Evolutionary conservation across 495 filamentous ascomycete species (phyloP).

Genomic region (Immersiella caudata): DNA sequence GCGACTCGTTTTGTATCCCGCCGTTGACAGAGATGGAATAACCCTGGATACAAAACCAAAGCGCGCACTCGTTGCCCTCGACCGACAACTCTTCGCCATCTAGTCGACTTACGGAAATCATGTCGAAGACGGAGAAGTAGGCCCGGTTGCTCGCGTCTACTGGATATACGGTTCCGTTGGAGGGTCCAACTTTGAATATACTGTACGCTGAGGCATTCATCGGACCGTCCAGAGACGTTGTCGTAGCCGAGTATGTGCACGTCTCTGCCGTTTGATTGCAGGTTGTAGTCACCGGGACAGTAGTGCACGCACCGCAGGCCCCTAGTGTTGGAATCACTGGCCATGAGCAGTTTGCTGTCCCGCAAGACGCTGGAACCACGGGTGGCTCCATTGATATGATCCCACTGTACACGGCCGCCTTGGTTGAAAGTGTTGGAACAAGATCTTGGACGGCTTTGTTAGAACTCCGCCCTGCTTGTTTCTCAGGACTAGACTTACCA

Average conservation of each 20-base stretch:
- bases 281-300: slow-evolving; percentile 25
- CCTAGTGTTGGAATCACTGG: slow-evolving; percentile 41
- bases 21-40: slow-evolving; percentile 32
- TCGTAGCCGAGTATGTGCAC: slow-evolving; percentile 39
- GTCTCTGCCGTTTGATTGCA: slow-evolving; percentile 29
- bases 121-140: slow-evolving; percentile 41
- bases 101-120: slow-evolving; percentile 31
- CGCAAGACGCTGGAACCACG: slow-evolving; percentile 31
- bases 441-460: slow-evolving; percentile 24
- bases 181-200: slow-evolving; percentile 36
- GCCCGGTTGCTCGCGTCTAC: slow-evolving; percentile 28
- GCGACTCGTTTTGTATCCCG: slow-evolving; percentile 30
- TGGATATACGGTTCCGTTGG: slow-evolving; percentile 26
- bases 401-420: slow-evolving; percentile 43
- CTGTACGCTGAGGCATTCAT: slow-evolving; percentile 25
- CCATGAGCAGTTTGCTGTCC: slow-evolving; percentile 42
- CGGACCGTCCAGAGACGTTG: slow-evolving; percentile 26
- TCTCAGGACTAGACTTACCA: slow-evolving; percentile 20
- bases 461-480: background rate
- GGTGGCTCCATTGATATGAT: slow-evolving; percentile 37
- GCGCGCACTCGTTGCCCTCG: slow-evolving; percentile 31
- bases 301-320: slow-evolving; percentile 37
- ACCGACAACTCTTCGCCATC: slow-evolving; percentile 18
- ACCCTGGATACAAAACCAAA: slow-evolving; percentile 45
- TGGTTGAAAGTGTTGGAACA: slow-evolving; percentile 38